Evolutionary conservation across 306 rosid species (phyloP), one percentile per base, ranked within the genome.

Genomic region (Vigna trinervia): DNA sequence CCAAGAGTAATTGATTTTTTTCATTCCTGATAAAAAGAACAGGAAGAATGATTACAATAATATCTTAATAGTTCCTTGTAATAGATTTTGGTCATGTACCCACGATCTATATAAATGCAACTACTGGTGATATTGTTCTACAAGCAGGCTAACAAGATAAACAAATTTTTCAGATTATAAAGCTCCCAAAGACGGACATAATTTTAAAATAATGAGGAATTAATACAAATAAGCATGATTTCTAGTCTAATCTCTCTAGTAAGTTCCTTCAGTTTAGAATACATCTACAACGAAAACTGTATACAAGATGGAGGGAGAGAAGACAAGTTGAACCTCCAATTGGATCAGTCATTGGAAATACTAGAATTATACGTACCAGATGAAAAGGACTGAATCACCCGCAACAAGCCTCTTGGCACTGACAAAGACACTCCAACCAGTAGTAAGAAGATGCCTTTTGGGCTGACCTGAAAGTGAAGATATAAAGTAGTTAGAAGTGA

Each of bases 331-430:
- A 50, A 72, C 54, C 56, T 52, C 54, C 26, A 30, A 46, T 2
- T 50, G 67, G 20, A 4, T 69, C 59, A 69, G 43, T 41, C 45
- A 67, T 64, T 20, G 48, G 30, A 57, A 64, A 51, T 45, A 56
- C 39, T 30, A 74, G 57, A 64, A 73, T 20, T 41, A 62, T 64
- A 53, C 11, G 13, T 84, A 88, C 95, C 95, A 90, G 61, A 90
- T 90, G 76, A 90, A 90, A 77, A 90, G 86, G 46, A 90, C 95
- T 12, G 95, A 85, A 81, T 90, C 95, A 65, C 95, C 95, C 60
- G 95, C 95, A 83, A 90, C 88, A 77, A 90, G 95, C 70, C 95
- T 84, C 82, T 88, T 90, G 2, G 95, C 90, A 77, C 95, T 88
- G 54, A 90, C 90, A 26, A 90, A 90, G 51, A 90, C 92, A 46